Evolutionary conservation across 441 rosid genomes (phyloP).

Genomic region (Jatropha podagrica): DNA sequence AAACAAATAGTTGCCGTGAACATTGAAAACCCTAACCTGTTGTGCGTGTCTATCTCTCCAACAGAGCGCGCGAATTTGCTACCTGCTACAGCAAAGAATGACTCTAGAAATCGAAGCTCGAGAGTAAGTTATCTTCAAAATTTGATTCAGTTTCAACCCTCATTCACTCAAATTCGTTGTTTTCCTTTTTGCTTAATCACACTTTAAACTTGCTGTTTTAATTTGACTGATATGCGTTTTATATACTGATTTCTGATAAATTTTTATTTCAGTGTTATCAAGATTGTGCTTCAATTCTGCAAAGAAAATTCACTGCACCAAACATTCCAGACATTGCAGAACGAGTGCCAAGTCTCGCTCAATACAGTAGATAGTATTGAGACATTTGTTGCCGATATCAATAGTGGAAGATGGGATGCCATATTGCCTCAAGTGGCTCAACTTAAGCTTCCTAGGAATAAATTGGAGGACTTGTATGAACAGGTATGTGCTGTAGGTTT

Average conservation of each 20-base stretch:
- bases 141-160: neutral
- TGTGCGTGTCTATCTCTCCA: neutral
- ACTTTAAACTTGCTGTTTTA: neutral
- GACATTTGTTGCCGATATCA: slow-evolving; percentile 88
- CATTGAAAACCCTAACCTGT: neutral
- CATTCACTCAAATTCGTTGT: neutral
- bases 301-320: slow-evolving; percentile 95
- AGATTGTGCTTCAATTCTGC: slow-evolving; percentile 96
- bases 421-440: slow-evolving; percentile 94
- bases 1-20: neutral
- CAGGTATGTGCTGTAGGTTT: slow-evolving; percentile 48
- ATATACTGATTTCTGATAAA: neutral
- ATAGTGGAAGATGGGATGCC: slow-evolving; percentile 94
- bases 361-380: slow-evolving; percentile 95
- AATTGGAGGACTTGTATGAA: slow-evolving; percentile 88
- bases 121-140: slow-evolving; percentile 52
- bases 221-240: too few species aligned
- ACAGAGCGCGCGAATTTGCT: neutral
- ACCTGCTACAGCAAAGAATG: slow-evolving; percentile 34
- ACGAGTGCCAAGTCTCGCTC: slow-evolving; percentile 92
- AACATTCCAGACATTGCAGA: slow-evolving; percentile 92
- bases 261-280: slow-evolving; percentile 66
- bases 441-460: slow-evolving; percentile 94
- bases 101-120: slow-evolving; percentile 94
- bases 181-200: neutral